Conservation (phyloP, 257 asterid species). For the Misopates orontium region DNA sequence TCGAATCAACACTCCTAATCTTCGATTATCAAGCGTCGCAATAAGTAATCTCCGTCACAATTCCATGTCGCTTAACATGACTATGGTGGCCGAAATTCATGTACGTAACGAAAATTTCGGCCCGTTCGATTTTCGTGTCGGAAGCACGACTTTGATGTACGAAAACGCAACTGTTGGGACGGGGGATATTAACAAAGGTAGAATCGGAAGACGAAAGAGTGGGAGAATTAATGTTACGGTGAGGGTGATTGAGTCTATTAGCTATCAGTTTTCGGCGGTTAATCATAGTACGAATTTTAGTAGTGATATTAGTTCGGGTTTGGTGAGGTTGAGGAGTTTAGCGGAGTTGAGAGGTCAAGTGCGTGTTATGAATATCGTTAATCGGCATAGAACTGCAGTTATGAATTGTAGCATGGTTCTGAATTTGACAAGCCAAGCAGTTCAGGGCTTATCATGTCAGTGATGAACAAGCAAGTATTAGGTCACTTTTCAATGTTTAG, state of each 20-base stretch:
- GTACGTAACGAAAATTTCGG: conserved; percentile 52
- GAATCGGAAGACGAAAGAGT: conserved; percentile 30
- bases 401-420: conserved; percentile 56
- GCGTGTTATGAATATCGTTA: conserved; percentile 39
- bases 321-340: conserved; percentile 35
- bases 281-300: conserved; percentile 31
- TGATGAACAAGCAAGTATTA: no score
- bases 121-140: conserved; percentile 37
- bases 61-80: conserved; percentile 32
- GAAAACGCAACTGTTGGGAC: conserved; percentile 43
- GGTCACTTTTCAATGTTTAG: no score
- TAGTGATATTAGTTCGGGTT: conserved; percentile 35
- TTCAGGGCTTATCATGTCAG: conserved; percentile 40
- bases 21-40: conserved; percentile 28
- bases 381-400: conserved; percentile 34
- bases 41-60: conserved; percentile 27
- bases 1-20: conserved; percentile 37
- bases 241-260: conserved; percentile 19
- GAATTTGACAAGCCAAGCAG: conserved; percentile 39
- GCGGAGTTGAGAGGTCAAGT: conserved; percentile 51
- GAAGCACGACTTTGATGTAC: conserved; percentile 31
- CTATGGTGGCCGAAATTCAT: conserved; percentile 31
- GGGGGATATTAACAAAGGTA: conserved; percentile 24
- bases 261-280: conserved; percentile 1
- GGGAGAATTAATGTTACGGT: conserved; percentile 32